These are phyloP conservation scores for Pseudocercospora musae DNA, from an alignment of 2,329 filamentous ascomycete genomes.

Conservation along the genomic window DNA sequence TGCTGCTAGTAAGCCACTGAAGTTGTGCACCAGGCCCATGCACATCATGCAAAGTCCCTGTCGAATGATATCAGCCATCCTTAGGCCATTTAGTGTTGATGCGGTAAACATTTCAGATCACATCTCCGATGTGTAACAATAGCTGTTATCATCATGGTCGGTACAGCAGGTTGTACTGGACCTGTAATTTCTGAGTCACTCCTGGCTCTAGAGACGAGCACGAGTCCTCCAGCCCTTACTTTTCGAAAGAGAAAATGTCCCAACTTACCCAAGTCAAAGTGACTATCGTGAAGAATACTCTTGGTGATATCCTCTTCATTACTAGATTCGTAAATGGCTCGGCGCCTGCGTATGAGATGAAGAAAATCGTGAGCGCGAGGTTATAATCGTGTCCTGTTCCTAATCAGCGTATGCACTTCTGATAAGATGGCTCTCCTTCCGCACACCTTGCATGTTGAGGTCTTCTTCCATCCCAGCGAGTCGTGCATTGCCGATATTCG, in stretches of 20 bases:
- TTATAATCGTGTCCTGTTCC: conserved; percentile 62
- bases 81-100: neutral
- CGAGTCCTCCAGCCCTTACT: neutral
- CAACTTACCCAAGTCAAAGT: conserved; percentile 62
- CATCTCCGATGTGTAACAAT: neutral
- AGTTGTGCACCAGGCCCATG: conserved; percentile 26
- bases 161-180: neutral
- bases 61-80: neutral
- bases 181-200: neutral
- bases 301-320: conserved; percentile 70
- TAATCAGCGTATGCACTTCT: neutral
- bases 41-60: conserved; percentile 42
- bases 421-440: no score
- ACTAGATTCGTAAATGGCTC: conserved; percentile 76
- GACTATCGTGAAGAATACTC: conserved; percentile 69
- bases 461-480: conserved; percentile 55
- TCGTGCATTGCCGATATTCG: conserved; percentile 56
- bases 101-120: no score
- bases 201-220: neutral
- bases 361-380: conserved; percentile 75
- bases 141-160: neutral
- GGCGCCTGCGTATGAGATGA: conserved; percentile 77
- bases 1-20: conserved; percentile 26
- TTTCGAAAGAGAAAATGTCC: no score
- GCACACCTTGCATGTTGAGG: conserved; percentile 53